phyloP scores from a whole-genome alignment of 306 rosid species.

The Geum urbanum region DNA sequence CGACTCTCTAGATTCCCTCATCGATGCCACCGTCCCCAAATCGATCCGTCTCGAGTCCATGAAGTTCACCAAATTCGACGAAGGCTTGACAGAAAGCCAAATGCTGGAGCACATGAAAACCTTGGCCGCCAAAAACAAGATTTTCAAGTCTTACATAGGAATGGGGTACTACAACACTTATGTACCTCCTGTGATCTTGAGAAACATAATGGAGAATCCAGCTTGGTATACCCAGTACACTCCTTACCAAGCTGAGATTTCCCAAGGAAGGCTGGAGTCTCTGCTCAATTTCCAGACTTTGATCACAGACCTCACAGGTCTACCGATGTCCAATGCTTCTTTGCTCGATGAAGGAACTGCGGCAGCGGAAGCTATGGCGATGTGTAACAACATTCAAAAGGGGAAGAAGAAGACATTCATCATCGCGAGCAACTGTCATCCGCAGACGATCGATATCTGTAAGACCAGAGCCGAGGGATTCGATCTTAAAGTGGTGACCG shows the following conservation, averaged over 20 bases:
- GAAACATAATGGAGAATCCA: slow-evolving; percentile 96
- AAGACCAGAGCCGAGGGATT: slow-evolving; percentile 90
- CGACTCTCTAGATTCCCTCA: slow-evolving; percentile 54
- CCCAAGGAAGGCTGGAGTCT: slow-evolving; percentile 94
- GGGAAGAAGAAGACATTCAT: slow-evolving; percentile 91
- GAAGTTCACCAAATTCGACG: slow-evolving; percentile 69
- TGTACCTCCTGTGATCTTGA: slow-evolving; percentile 92
- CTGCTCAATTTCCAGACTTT: slow-evolving; percentile 81
- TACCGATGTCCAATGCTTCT: slow-evolving; percentile 98
- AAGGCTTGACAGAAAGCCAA: slow-evolving; percentile 84
- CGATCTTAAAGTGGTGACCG: slow-evolving; percentile 63
- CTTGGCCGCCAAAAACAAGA: slow-evolving; percentile 71
- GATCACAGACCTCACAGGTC: slow-evolving; percentile 86
- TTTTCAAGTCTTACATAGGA: slow-evolving; percentile 76
- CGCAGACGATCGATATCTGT: slow-evolving; percentile 88
- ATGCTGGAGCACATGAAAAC: slow-evolving; percentile 87
- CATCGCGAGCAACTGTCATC: slow-evolving; percentile 83
- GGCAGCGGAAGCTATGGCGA: slow-evolving; percentile 98
- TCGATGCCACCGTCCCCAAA: slow-evolving; percentile 90
- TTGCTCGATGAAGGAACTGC: slow-evolving; percentile 99
- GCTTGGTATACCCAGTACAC: slow-evolving; percentile 99
- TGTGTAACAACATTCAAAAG: slow-evolving; percentile 82
- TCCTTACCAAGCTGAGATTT: slow-evolving; percentile 97
- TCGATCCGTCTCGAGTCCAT: slow-evolving; percentile 67
- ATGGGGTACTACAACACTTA: slow-evolving; percentile 93